Base-by-base conservation (phyloP, 768 basidiomycete genomes). In the Mrakia gelida region DNA sequence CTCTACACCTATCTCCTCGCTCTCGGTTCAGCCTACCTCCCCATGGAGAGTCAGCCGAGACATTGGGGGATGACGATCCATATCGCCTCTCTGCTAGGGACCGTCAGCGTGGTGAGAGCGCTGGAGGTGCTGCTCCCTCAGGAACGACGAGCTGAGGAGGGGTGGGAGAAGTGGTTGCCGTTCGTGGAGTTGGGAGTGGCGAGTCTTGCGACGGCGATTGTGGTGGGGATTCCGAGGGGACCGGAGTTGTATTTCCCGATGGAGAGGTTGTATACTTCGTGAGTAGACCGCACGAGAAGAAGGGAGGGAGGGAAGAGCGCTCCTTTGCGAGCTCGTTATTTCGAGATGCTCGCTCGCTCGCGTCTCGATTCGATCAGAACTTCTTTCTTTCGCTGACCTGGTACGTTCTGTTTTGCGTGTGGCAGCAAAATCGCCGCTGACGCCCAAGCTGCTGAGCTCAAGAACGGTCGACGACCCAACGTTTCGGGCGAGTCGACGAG, bases 171-270 rank as follows among this genome's bases (percentile, higher is more conserved):
- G 49, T 73, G 72, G 72, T 23, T 56, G 30, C 72, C 72, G 16
- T 61, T 59, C 16, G 71, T 56, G 0, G 78, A 79, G 61, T 61
- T 79, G 38, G 78, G 52, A 13, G 13, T 56, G 23, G 21, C 59
- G 2, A 13, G 16, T 16, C 73, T 79, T 34, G 84, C 87, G 2
- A 85, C 52, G 70, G 84, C 86, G 59, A 86, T 90, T 28, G 83
- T 85, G 26, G 82, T 86, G 73, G 86, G 85, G 9, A 91, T 90
- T 1, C 91, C 91, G 3, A 86, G 88, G 54, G 94, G 94, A 0
- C 95, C 95, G 0, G 85, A 87, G 13, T 85, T 95, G 8, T 89
- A 93, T 82, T 92, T 89, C 81, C 91, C 92, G 0, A 86, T 90
- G n/a, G 88, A 90, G 76, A 79, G 80, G 45, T 32, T 81, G 16